Base-by-base conservation (phyloP, 1,284 basidiomycete genomes). In the Ganoderma sinense region DNA sequence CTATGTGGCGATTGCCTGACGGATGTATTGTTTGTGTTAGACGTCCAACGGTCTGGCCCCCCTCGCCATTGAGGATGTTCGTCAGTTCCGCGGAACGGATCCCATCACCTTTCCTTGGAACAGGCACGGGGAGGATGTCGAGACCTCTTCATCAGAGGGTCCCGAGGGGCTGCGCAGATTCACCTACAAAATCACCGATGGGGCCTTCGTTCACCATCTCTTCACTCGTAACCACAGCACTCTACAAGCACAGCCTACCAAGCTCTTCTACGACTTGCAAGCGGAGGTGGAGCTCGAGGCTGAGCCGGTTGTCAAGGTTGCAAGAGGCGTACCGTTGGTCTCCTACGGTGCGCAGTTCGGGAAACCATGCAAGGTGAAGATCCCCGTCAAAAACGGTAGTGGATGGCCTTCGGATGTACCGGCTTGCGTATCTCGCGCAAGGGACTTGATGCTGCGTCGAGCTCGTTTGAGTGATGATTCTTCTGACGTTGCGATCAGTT, bases 211-310 rank as follows among this genome's bases (percentile, higher is more conserved):
- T 39, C 78, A 78, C 40, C 84, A 84, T 56, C n/a, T 85, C 51
- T 84, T 83, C 72, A 84, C 83, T 4, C 78, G 81, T 39, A 84
- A 85, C 64, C 77, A 75, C n/a, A 68, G 74, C 29, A 60, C 65
- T 33, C 71, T 81, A 26, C 83, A 85, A 67, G 64, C 63, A 58
- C 76, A 78, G 8, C 77, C 83, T 1, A 76, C 76, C 5, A 39
- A 40, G 20, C 71, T 84, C 13, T 80, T 84, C 40, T 69, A 69
- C 36, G 76, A 72, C 5, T 69, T 84, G 20, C 83, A 85, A 67
- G 33, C 75, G 18, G 75, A 81, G 0, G 75, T 81, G 4, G 75
- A 79, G 23, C 62, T 84, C 2, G 31, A 48, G 16, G 13, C 40
- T 8, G 65, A 69, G 31, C 43, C 40, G 53, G 31, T 48, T 14